Evolutionary conservation across 352 stramenopile genomes (phyloP).

Genomic region (Pythium diclinum): DNA sequence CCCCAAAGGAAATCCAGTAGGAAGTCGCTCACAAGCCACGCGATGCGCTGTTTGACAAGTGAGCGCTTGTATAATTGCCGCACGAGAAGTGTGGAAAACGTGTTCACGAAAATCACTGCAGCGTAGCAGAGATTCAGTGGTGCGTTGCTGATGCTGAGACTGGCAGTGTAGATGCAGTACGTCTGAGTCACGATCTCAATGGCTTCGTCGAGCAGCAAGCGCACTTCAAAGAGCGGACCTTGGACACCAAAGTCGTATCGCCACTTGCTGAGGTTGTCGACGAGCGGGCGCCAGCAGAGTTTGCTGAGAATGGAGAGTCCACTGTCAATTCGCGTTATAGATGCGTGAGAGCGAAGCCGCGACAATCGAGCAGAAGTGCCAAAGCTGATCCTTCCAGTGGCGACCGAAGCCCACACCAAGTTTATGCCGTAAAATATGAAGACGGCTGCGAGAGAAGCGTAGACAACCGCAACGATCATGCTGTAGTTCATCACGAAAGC

Average conservation of each 20-base stretch:
- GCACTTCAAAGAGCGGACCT: neutral
- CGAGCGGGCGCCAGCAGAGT: neutral
- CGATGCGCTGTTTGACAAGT: neutral
- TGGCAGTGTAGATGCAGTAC: neutral
- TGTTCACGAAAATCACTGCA: neutral
- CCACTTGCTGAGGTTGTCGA: neutral
- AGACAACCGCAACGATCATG: neutral
- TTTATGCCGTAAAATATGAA: neutral
- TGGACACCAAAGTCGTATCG: neutral
- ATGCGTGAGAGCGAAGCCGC: no score
- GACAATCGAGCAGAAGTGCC: no score
- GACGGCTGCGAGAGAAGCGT: neutral
- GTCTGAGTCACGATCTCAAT: neutral
- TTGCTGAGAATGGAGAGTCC: no score
- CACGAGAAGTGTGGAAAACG: neutral
- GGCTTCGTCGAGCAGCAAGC: neutral
- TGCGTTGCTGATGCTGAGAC: conserved; percentile 14
- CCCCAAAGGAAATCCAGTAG: conserved; percentile 10
- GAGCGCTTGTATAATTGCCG: neutral
- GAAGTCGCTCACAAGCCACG: neutral
- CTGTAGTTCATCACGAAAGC: neutral
- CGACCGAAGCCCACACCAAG: neutral
- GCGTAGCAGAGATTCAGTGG: conserved; percentile 12
- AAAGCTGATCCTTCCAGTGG: no score
- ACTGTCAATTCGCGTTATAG: no score